phyloP scores from a whole-genome alignment of 768 basidiomycete genomes.

The Lentinula sp. region DNA sequence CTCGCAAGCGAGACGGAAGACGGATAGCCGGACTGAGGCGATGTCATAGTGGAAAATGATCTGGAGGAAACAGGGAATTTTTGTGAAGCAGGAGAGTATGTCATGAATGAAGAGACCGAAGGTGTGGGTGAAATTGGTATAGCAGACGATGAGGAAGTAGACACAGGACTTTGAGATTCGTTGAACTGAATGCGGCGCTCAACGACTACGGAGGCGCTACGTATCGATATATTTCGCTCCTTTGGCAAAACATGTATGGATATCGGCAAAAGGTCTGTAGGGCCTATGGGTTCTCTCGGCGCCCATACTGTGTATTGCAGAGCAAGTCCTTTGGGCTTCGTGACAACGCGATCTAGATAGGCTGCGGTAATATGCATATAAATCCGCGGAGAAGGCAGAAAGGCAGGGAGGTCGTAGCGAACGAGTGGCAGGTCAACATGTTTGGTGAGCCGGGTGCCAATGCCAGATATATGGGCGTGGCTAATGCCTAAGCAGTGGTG shows the following conservation, averaged over 20 bases:
- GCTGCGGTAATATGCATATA: slow-evolving; percentile 28
- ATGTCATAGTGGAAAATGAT: slow-evolving; percentile 15
- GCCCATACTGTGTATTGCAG: slow-evolving; percentile 55
- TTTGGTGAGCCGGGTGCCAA: slow-evolving; percentile 64
- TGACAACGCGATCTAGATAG: slow-evolving; percentile 34
- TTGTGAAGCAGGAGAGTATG: slow-evolving; percentile 14
- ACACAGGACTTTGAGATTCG: slow-evolving; percentile 25
- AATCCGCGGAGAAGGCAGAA: slow-evolving; percentile 27
- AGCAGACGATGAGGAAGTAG: slow-evolving; percentile 14
- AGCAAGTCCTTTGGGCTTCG: slow-evolving; percentile 49
- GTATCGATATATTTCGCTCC: slow-evolving; percentile 52
- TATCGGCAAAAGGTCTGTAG: slow-evolving; percentile 66
- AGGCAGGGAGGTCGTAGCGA: slow-evolving; percentile 57
- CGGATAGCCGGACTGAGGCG: not conserved
- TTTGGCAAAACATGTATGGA: slow-evolving; percentile 55
- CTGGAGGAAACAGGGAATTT: slow-evolving; percentile 16
- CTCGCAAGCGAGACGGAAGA: not conserved
- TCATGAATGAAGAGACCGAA: slow-evolving; percentile 21
- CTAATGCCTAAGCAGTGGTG: slow-evolving; percentile 45
- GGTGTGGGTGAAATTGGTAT: slow-evolving; percentile 25
- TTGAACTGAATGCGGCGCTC: slow-evolving; percentile 67
- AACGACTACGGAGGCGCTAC: slow-evolving; percentile 57
- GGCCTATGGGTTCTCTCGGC: slow-evolving; percentile 59
- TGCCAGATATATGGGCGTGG: slow-evolving; percentile 56
- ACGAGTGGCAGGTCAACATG: slow-evolving; percentile 69